Evolutionary conservation across 805 yeast species (phyloP), one percentile per base, ranked within the genome.

Genomic region (Candida odintsovae): DNA sequence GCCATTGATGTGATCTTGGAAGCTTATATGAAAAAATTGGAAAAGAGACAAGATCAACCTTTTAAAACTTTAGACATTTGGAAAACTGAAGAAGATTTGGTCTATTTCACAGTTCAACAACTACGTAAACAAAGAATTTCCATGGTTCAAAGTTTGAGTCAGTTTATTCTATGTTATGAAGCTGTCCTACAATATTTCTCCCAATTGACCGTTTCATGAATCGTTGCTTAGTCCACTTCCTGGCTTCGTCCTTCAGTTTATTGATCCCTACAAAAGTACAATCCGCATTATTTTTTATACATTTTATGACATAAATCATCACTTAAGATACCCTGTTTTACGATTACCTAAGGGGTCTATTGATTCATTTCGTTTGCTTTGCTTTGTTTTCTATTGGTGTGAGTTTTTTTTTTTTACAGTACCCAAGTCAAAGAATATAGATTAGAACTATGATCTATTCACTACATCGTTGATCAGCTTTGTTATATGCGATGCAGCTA

Each of bases 71-170:
- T 37, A 51, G 42, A 44, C 42, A 33, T 47, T 47, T 59, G 53
- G 52, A 38, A 43, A 19, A 42, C 53, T 22, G 92, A 85, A 70
- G 83, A 47, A 70, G 61, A 57, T 43, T 50, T 57, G 21, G 71
- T 87, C 3, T 80, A 75, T 55, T 74, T 80, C 53, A 75, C 80
- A 4, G 83, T 87, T 12, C 78, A 82, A 53, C 75, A 72, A 43
- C 79, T 87, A 57, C 71, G 96, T 54, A 75, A 78, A 50, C 94
- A 86, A 63, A 67, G 96, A 53, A 72, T 87, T 22, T 81, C 90
- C 6, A 87, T 87, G 94, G 95, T 88, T 13, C 95, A 87, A 61
- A 84, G 80, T 57, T 71, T 86, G 49, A 80, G 83, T 49, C 96
- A 87, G 64, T 86, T 76, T 54, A 70, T 83, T 20, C 73, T 82